Evolutionary conservation across 2,329 filamentous ascomycete genomes (phyloP).

Genomic region (Colletotrichum coccodes): DNA sequence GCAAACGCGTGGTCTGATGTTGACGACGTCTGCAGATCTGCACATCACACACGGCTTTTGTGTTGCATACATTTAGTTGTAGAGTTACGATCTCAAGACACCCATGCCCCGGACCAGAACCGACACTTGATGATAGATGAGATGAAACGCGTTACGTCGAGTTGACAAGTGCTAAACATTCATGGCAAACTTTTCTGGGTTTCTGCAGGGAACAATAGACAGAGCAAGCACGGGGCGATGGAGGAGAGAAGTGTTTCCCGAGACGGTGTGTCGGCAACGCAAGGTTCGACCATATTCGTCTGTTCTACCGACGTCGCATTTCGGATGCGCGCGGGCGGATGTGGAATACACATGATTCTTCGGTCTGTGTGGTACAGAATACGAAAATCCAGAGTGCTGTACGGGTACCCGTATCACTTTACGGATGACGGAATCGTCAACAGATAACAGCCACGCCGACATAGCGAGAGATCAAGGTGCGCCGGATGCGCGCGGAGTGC

Average conservation of each 20-base stretch:
- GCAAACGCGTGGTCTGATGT: slow-evolving; percentile 26
- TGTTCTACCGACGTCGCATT: not conserved
- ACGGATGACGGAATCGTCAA: not conserved
- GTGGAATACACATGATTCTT: not conserved
- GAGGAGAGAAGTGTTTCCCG: not conserved
- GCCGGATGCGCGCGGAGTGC: not conserved
- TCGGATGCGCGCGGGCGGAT: not conserved
- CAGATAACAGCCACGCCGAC: not conserved
- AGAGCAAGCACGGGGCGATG: not conserved
- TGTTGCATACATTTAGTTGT: too few species aligned
- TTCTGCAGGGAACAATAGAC: slow-evolving; percentile 18
- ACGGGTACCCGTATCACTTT: too few species aligned
- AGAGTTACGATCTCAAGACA: not conserved
- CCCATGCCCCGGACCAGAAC: not conserved
- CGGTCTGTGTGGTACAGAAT: not conserved
- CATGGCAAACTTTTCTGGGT: not conserved
- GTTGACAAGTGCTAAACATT: not conserved
- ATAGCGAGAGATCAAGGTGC: not conserved
- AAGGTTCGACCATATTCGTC: slow-evolving; percentile 24
- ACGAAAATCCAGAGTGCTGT: too few species aligned
- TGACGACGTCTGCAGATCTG: not conserved
- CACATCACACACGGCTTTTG: not conserved
- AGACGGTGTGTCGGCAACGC: slow-evolving; percentile 13
- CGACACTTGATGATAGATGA: not conserved
- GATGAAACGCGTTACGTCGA: slow-evolving; percentile 26